Base-by-base conservation (phyloP, 1,284 basidiomycete genomes). In the Mrakiaceae sp. region DNA sequence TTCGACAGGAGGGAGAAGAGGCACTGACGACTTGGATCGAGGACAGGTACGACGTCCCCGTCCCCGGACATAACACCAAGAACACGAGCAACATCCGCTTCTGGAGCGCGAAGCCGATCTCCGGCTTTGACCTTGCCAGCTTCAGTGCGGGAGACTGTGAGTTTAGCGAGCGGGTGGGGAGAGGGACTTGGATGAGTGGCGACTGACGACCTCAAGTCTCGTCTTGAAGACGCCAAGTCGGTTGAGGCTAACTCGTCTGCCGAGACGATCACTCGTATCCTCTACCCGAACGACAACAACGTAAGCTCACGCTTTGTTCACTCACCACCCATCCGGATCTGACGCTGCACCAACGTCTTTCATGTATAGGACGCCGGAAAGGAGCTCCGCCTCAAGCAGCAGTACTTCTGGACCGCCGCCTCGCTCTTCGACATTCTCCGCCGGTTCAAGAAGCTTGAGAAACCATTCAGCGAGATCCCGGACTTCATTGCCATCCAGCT, bases 301-400 rank as follows among this genome's bases (percentile, higher is more conserved):
- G 72, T 76, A 72, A 2, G 27, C 27, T 27, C 27, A 27, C 51
- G 4, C 39, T 53, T 11, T 53, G 4, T 53, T 14, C 5, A 7
- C 11, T 53, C 5, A n/a, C 27, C 4, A 12, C 4, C 14, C 43
- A 27, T 7, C 27, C 14, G 27, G 43, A 27, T 12, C 55, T 11
- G 27, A 7, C 12, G 4, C 6, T 82, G 86, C 86, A 69, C 64
- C 84, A 78, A 4, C 2, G 43, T 58, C 61, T 14, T 48, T 10
- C 54, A 39, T 54, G 27, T 47, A 49, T 49, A 47, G 11, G 52
- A 63, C 5, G 66, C 64, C 66, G 92, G 92, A 68, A 95, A 95
- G 75, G 88, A 92, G 74, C 79, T 95, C 44, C 85, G 92, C 67
- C 81, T 96, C 69, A 94, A 95, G 79, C 92, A 96, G 72, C 92